Evolutionary conservation across 192 early-diverging fungal species (phyloP).

Genomic region (Coemansia sp.): DNA sequence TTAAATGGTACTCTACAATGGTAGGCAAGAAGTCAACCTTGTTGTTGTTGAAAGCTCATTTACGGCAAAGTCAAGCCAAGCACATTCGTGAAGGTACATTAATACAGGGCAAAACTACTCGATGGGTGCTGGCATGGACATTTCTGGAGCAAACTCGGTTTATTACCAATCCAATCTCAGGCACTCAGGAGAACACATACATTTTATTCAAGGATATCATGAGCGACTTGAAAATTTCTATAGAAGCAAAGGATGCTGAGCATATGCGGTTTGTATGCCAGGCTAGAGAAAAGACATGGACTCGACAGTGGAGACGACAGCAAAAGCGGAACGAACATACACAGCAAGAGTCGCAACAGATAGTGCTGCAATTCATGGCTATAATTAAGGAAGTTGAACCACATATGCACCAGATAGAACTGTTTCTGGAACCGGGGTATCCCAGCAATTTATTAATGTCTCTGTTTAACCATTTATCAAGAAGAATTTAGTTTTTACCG

Average conservation of each 20-base stretch:
- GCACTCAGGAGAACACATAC: neutral
- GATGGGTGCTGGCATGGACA: constrained; percentile 50
- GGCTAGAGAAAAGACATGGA: constrained; percentile 27
- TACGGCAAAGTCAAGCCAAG: constrained; percentile 7
- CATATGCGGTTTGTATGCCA: constrained; percentile 2
- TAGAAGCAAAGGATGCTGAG: neutral
- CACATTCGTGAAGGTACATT: constrained; percentile 21
- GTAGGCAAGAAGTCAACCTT: constrained; percentile 64
- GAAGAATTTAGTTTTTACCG: constrained; percentile 62
- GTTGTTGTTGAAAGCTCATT: constrained; percentile 7
- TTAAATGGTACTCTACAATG: constrained; percentile 80
- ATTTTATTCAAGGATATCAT: neutral
- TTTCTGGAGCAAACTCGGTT: constrained; percentile 22
- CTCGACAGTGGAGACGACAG: constrained; percentile 27
- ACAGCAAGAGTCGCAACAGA: neutral
- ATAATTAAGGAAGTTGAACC: neutral
- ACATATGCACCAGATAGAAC: neutral
- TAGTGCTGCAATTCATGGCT: constrained; percentile 41
- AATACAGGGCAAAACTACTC: constrained; percentile 25
- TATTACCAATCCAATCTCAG: neutral
- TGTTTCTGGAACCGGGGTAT: constrained; percentile 19
- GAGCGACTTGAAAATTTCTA: neutral
- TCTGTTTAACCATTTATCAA: constrained; percentile 32
- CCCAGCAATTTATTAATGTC: constrained; percentile 21
- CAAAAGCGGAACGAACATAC: neutral